These are phyloP conservation scores for Neurospora hispaniola DNA, from an alignment of 495 filamentous ascomycete species.

Conservation along the genomic window DNA sequence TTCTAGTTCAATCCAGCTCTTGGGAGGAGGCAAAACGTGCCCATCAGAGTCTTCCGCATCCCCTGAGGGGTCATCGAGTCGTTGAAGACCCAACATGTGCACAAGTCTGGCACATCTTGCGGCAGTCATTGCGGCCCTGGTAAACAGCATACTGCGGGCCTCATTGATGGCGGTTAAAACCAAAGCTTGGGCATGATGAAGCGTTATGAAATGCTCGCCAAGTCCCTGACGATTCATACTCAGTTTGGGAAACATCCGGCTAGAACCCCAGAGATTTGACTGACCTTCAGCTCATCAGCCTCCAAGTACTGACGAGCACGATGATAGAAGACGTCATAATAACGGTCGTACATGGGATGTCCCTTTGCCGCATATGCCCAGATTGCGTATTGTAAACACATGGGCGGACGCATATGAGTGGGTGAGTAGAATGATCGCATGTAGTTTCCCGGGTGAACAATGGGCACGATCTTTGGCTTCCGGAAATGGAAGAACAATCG, in stretches of 20 bases:
- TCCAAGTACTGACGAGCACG: slow-evolving; percentile 40
- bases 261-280: not conserved
- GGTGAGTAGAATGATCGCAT: slow-evolving; percentile 30
- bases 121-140: slow-evolving; percentile 34
- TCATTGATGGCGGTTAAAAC: slow-evolving; percentile 33
- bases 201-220: slow-evolving; percentile 36
- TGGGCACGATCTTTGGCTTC: slow-evolving; percentile 25
- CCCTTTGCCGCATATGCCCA: slow-evolving; percentile 32
- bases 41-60: slow-evolving; percentile 19
- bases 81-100: slow-evolving; percentile 38
- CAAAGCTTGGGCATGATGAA: slow-evolving; percentile 39
- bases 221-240: slow-evolving; percentile 16
- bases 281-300: slow-evolving; percentile 36
- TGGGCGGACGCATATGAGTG: slow-evolving; percentile 35
- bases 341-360: slow-evolving; percentile 27
- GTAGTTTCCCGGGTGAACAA: slow-evolving; percentile 32
- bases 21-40: slow-evolving; percentile 26
- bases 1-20: slow-evolving; percentile 39
- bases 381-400: slow-evolving; percentile 40
- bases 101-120: slow-evolving; percentile 29
- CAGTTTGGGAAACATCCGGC: not conserved
- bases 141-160: slow-evolving; percentile 31
- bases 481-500: slow-evolving; percentile 26
- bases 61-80: slow-evolving; percentile 27
- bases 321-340: slow-evolving; percentile 34